These are phyloP conservation scores for Lipomyces sp. DNA, from an alignment of 805 yeast species.

Conservation along the genomic window DNA sequence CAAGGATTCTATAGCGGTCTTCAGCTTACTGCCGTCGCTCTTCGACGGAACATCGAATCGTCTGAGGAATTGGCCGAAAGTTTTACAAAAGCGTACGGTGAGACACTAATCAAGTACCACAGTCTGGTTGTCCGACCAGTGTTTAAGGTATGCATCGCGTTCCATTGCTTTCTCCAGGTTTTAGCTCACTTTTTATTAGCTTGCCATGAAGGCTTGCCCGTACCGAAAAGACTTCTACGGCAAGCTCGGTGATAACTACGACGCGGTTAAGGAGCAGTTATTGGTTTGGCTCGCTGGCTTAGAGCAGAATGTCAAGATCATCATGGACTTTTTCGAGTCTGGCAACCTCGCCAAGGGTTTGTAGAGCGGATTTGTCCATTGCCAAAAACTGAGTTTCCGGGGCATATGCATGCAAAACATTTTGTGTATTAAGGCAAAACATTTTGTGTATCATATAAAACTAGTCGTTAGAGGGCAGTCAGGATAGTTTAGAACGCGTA, in stretches of 20 bases:
- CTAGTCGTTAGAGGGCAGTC: not conserved
- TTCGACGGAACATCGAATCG: constrained; percentile 76
- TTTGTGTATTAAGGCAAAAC: not conserved
- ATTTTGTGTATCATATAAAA: not conserved
- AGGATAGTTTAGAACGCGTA: not conserved
- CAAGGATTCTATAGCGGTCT: constrained; percentile 61
- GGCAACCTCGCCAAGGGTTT: constrained; percentile 91
- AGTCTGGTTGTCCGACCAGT: constrained; percentile 81
- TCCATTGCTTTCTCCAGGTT: not conserved
- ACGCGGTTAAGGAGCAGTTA: constrained; percentile 67
- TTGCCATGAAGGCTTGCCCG: constrained; percentile 96
- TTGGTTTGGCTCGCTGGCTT: constrained; percentile 75
- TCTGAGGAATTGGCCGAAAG: constrained; percentile 69
- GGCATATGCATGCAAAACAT: not conserved
- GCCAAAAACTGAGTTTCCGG: not conserved
- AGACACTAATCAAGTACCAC: constrained; percentile 81
- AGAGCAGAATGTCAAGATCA: constrained; percentile 71
- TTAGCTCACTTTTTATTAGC: constrained; percentile 36
- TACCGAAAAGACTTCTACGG: constrained; percentile 83
- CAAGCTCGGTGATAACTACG: constrained; percentile 79
- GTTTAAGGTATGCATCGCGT: constrained; percentile 57
- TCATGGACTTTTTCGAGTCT: constrained; percentile 72
- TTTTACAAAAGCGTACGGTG: constrained; percentile 81
- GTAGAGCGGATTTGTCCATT: constrained; percentile 44
- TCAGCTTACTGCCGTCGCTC: constrained; percentile 87